Evolutionary conservation across 1,139 yeast genomes (phyloP), one percentile per base, ranked within the genome.

Genomic region (Candida labiduridarum): DNA sequence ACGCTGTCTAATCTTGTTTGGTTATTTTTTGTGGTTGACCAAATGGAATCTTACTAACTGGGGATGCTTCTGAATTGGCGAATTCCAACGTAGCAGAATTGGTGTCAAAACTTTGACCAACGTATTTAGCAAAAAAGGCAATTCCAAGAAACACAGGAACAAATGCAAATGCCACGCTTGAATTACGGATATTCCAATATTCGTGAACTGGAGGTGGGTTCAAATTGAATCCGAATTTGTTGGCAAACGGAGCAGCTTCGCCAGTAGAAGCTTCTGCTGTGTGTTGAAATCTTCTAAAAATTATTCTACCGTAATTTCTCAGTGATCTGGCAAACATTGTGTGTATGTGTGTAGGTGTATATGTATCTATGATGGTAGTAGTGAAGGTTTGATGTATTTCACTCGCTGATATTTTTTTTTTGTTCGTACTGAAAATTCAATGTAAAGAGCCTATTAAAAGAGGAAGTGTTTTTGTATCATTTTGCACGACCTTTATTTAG

Each of bases 121-220:
- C 59, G 56, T 60, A 63, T 61, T 69, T 70, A 53, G 71, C 70
- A 40, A 68, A 54, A 59, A 70, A 73, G 9, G 72, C 74, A 16
- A 68, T 70, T 14, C 65, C 67, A 48, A 72, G 59, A 58, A 68
- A 72, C 18, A 72, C 52, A 14, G 80, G 80, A 43, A 72, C 62
- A 51, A 74, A 70, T 31, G 76, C 77, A 49, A 75, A 55, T 45
- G 73, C 62, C 40, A 74, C 67, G 22, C 68, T 59, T 47, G 72
- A 65, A 58, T 76, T 75, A 55, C 73, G 68, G 25, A 63, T 61
- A 61, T 71, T 73, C 81, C 81, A 76, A 66, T 76, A 76, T 58
- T 71, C 74, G 56, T 76, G 81, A 44, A 74, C 76, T 52, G 75
- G 80, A 40, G 81, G 81, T 40, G 80, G 80, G 55, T 66, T 67